Percentiles rank a stretch among this genome's conserved stretches.
Conservation (phyloP, 495 filamentous ascomycete genomes). For the Xylaria flabelliformis region DNA sequence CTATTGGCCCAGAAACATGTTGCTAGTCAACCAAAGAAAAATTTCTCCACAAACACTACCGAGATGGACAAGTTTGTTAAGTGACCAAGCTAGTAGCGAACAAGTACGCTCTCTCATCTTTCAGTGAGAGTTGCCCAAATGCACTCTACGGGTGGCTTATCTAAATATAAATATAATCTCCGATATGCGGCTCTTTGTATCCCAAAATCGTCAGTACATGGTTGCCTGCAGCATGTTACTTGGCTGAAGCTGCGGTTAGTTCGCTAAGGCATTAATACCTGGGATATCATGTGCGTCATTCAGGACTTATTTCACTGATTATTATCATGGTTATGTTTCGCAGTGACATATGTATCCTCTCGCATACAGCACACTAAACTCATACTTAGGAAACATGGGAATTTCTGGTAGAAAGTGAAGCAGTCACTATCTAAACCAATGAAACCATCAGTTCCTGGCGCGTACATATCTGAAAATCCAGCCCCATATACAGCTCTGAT, state of each 20-base stretch:
- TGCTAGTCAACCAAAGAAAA: slow-evolving; percentile 7
- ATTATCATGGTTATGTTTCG: slow-evolving; percentile 1
- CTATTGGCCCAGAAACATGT: slow-evolving; percentile 8
- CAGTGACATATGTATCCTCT: slow-evolving; percentile 1
- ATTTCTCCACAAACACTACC: not conserved
- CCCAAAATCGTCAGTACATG: slow-evolving; percentile 1
- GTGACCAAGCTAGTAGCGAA: not conserved
- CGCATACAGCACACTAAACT: not conserved
- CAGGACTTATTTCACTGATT: not conserved
- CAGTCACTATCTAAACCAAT: not conserved
- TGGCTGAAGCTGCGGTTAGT: slow-evolving; percentile 3
- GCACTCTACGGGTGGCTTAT: not conserved
- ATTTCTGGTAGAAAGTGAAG: not conserved
- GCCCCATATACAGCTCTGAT: not conserved
- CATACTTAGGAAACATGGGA: not conserved
- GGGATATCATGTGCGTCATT: slow-evolving; percentile 23
- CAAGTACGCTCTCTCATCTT: not conserved
- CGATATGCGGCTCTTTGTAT: slow-evolving; percentile 25
- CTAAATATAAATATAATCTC: slow-evolving; percentile 4
- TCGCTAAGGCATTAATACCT: slow-evolving; percentile 3
- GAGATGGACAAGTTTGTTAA: too few relatives aligned
- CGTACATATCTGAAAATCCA: not conserved
- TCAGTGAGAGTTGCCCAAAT: not conserved
- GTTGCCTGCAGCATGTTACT: slow-evolving; percentile 8
- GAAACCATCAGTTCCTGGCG: slow-evolving; percentile 2